Evolutionary conservation across 208 protist genomes (phyloP).

Genomic region (Trypanosoma theileri): DNA sequence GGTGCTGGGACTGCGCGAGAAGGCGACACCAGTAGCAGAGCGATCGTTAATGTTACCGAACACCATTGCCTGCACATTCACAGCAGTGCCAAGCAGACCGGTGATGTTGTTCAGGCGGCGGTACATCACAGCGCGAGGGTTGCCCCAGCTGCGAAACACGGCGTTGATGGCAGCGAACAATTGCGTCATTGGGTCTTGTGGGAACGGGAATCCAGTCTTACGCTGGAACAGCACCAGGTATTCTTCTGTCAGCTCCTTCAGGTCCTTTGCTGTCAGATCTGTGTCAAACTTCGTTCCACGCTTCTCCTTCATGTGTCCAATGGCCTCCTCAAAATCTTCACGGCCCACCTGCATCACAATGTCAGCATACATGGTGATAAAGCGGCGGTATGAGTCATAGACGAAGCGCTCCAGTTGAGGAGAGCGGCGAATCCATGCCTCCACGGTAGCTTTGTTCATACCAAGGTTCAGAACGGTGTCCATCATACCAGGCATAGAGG

Average conservation of each 20-base stretch:
- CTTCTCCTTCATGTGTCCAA: conserved; percentile 76
- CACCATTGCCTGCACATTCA: conserved; percentile 95
- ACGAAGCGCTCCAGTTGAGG: conserved; percentile 87
- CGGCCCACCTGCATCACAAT: conserved; percentile 90
- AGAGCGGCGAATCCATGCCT: conserved; percentile 64
- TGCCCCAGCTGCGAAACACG: conserved; percentile 93
- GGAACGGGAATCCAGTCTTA: conserved; percentile 78
- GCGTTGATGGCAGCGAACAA: conserved; percentile 84
- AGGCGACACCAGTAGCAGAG: conserved; percentile 94
- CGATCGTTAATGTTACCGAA: conserved; percentile 93
- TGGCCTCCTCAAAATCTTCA: conserved; percentile 85
- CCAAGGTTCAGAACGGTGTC: conserved; percentile 95
- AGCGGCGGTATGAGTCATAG: conserved; percentile 94
- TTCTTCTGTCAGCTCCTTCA: conserved; percentile 68
- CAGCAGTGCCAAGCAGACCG: conserved; percentile 91
- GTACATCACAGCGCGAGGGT: conserved; percentile 91
- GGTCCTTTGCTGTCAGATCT: conserved; percentile 79
- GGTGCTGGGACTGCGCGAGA: conserved; percentile 93
- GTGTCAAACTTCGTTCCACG: conserved; percentile 77
- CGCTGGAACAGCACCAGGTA: conserved; percentile 70
- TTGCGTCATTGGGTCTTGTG: conserved; percentile 89
- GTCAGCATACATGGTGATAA: conserved; percentile 95
- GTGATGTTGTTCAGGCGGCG: conserved; percentile 90
- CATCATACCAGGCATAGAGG: conserved; percentile 97
- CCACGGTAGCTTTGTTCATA: conserved; percentile 85